A percentile compares a stretch with the other conserved stretches of the same genome.
phyloP scores from a whole-genome alignment of 2,329 filamentous ascomycete species.

The Verticillium nubilum region DNA sequence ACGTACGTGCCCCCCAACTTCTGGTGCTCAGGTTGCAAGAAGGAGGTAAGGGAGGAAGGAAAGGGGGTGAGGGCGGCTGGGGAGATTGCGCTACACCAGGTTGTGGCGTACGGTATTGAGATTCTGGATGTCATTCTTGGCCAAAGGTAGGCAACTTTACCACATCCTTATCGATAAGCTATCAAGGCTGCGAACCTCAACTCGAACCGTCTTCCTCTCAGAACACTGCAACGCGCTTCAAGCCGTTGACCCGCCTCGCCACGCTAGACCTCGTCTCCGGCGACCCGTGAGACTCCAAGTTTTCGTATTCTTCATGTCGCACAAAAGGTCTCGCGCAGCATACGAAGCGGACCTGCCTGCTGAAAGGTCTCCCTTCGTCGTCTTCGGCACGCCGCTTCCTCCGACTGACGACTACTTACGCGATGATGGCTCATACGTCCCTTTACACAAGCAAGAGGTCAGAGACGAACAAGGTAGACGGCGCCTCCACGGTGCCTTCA shows the following conservation, averaged over 20 bases:
- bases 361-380: constrained; percentile 66
- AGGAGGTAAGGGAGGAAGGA: not conserved
- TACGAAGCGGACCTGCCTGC: constrained; percentile 71
- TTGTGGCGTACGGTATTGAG: no score
- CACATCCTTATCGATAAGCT: no score
- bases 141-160: no score
- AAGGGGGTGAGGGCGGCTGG: not conserved
- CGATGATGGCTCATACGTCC: constrained; percentile 88
- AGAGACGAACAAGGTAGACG: constrained; percentile 87
- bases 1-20: no score
- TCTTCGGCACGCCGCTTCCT: constrained; percentile 82
- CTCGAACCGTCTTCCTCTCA: no score
- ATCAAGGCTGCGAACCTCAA: no score
- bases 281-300: not conserved
- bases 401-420: constrained; percentile 68
- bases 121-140: no score
- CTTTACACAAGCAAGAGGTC: constrained; percentile 98
- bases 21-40: not conserved
- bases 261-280: not conserved
- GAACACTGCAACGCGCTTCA: no score
- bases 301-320: constrained; percentile 51
- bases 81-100: not conserved
- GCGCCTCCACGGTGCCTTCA: constrained; percentile 92
- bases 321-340: constrained; percentile 71
- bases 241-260: no score